Conservation (phyloP, 805 yeast genomes). For the Ogataea trehalophila region DNA sequence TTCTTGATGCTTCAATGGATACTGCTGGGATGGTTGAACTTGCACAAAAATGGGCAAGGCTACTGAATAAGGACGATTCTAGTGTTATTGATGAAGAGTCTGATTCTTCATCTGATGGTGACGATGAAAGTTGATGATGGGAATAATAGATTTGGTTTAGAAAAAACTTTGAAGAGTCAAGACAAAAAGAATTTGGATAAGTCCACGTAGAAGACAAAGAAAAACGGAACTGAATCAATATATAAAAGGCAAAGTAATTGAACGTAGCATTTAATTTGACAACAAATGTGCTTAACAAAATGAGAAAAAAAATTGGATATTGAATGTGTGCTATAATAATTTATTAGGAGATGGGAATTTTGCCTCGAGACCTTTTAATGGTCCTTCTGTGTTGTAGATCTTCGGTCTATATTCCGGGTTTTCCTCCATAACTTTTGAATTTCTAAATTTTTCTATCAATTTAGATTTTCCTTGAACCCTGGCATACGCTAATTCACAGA, state of each 20-base stretch:
- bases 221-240: too few species aligned
- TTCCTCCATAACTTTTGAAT: slow-evolving; percentile 44
- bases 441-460: slow-evolving; percentile 43
- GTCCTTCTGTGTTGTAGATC: slow-evolving; percentile 42
- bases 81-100: slow-evolving; percentile 3
- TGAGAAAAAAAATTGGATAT: not conserved
- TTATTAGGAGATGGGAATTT: slow-evolving; percentile 36
- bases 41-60: slow-evolving; percentile 50
- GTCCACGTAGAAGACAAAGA: too few species aligned
- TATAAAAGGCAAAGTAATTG: too few species aligned
- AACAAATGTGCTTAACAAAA: too few species aligned
- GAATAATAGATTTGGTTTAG: too few species aligned
- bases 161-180: too few species aligned
- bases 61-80: slow-evolving; percentile 5
- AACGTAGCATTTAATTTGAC: too few species aligned
- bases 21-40: slow-evolving; percentile 66
- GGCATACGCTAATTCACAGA: slow-evolving; percentile 48
- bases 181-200: too few species aligned
- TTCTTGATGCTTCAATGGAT: slow-evolving; percentile 76
- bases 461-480: slow-evolving; percentile 44
- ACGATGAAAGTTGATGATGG: not conserved
- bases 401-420: slow-evolving; percentile 44
- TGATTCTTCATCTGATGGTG: not conserved
- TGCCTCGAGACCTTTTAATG: slow-evolving; percentile 36
- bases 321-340: not conserved